phyloP scores from a whole-genome alignment of 768 basidiomycete genomes.

The Amanita phalloides region DNA sequence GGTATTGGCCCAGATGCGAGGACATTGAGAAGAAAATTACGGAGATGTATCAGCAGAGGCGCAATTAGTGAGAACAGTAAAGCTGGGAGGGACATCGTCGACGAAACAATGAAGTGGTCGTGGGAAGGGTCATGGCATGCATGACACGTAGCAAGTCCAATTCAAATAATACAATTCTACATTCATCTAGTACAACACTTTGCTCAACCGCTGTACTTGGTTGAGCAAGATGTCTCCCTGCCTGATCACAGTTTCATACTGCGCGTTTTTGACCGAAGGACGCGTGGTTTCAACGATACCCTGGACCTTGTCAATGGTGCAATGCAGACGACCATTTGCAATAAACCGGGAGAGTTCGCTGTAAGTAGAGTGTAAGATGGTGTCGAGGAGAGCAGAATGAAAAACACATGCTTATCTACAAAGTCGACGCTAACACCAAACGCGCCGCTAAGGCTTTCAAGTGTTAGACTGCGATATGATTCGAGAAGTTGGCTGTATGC shows the following conservation, averaged over 20 bases:
- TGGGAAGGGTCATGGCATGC: neutral
- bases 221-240: slow-evolving; percentile 87
- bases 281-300: slow-evolving; percentile 90
- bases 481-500: slow-evolving; percentile 92
- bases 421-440: slow-evolving; percentile 88
- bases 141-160: neutral
- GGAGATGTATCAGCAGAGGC: slow-evolving; percentile 9
- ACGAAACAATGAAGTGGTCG: neutral
- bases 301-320: slow-evolving; percentile 90
- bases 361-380: neutral
- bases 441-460: slow-evolving; percentile 74
- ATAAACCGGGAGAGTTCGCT: slow-evolving; percentile 93
- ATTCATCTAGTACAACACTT: slow-evolving; percentile 53
- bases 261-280: slow-evolving; percentile 55
- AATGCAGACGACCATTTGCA: slow-evolving; percentile 73
- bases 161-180: neutral
- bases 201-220: slow-evolving; percentile 80
- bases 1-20: slow-evolving; percentile 82
- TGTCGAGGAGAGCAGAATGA: neutral
- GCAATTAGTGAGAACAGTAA: neutral
- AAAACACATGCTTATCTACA: slow-evolving; percentile 62
- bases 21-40: slow-evolving; percentile 46
- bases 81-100: neutral
- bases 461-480: slow-evolving; percentile 78
- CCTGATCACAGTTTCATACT: slow-evolving; percentile 89